Evolutionary conservation across 2,329 filamentous ascomycete species (phyloP), one percentile per base, ranked within the genome.

Genomic region (Incumbomyces lentus): DNA sequence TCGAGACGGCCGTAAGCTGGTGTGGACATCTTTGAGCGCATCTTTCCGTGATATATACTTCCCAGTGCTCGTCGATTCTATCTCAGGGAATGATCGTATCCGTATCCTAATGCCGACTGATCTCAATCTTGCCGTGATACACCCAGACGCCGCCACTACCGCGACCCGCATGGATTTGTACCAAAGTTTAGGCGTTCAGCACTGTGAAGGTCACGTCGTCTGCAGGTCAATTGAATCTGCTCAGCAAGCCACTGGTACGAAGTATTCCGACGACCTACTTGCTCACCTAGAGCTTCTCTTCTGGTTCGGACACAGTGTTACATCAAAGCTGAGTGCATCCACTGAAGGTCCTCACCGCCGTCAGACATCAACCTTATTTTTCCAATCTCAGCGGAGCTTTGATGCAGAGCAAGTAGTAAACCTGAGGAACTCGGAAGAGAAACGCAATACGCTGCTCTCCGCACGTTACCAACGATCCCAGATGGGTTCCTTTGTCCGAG

Each of bases 251-350:
- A n/a, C 11, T 5, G 22, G 13, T 26, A n/a, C 22, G 7, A 30
- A 30, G 17, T 6, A 5, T 3, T 6, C n/a, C 8, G 3, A 35
- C 16, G 13, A 44, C 22, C 6, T 49, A 12, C 19, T 37, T 14
- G 41, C 3, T 16, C 47, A 51, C 37, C 36, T 47, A 12, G 49
- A 51, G 39, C 42, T 51, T 14, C 47, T 51, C 30, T 51, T 49
- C 19, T 51, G 49, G 49, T 49, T 49, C 37, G 38, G 22, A 12
- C 33, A 44, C 18, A 19, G n/a, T 26, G 22, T 8, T 8, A 8
- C 22, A 5, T 5, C 22, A 26, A 4, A 26, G 22, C 8, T 26
- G 22, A 5, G 8, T 8, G 22, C 22, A 8, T 5, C 22, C 22
- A 26, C 22, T 26, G 22, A 26, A 26, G 22, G 22, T 8, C 8